A percentile compares a stretch with the other conserved stretches of the same genome.
Conservation (phyloP, 805 yeast species). For the Alloascoidea africana region DNA sequence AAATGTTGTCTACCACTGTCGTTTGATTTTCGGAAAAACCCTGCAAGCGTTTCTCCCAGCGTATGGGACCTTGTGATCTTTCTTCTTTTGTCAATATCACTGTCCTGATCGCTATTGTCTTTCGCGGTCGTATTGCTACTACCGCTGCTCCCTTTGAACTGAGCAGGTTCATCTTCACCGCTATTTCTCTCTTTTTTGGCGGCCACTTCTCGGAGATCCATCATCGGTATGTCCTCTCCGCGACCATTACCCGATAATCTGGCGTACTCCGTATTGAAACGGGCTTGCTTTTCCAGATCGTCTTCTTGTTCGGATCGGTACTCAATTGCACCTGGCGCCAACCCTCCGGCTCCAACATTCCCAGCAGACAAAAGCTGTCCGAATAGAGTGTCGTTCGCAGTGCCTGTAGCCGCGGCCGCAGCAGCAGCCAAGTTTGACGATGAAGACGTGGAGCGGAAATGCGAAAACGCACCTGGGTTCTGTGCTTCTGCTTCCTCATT, state of each 20-base stretch:
- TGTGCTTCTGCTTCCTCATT: too few relatives aligned
- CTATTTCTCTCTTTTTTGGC: background rate
- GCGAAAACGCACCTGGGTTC: too few relatives aligned
- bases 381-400: too few relatives aligned
- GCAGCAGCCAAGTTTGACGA: too few relatives aligned
- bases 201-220: background rate
- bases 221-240: background rate
- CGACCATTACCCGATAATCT: too few relatives aligned
- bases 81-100: background rate
- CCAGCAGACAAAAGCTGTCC: background rate
- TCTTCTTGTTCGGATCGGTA: slow-evolving; percentile 3
- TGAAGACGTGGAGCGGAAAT: too few relatives aligned
- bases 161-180: background rate
- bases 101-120: too few relatives aligned
- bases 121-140: background rate
- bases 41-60: too few relatives aligned
- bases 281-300: slow-evolving; percentile 9
- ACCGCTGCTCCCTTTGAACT: background rate
- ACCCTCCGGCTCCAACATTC: slow-evolving; percentile 13
- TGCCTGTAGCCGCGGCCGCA: too few relatives aligned
- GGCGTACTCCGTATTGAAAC: too few relatives aligned
- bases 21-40: too few relatives aligned
- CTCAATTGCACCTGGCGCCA: slow-evolving; percentile 17
- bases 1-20: background rate
- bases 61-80: background rate